Conservation (phyloP, 2,329 filamentous ascomycete genomes). For the Alternaria incomplexa region DNA sequence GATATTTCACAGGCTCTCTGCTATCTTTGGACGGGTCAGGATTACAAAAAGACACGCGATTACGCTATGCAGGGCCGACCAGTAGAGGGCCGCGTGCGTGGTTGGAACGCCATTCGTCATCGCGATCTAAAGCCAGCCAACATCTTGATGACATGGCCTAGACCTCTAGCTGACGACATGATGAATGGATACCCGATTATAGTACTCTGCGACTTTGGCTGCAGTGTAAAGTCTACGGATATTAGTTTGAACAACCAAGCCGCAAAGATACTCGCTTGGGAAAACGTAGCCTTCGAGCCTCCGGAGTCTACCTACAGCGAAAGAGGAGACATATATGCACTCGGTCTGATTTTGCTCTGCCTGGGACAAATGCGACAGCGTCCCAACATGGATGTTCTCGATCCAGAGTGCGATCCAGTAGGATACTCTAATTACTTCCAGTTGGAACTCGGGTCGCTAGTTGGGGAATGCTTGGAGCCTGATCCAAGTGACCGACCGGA, state of each 20-base stretch:
- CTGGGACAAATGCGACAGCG: neutral
- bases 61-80: neutral
- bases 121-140: slow-evolving; percentile 27
- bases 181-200: slow-evolving; percentile 1
- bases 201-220: slow-evolving; percentile 23
- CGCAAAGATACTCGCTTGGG: neutral
- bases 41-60: neutral
- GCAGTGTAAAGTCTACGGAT: neutral
- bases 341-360: slow-evolving; percentile 9
- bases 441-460: neutral
- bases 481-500: neutral
- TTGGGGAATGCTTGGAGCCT: neutral
- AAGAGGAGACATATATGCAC: neutral
- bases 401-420: neutral
- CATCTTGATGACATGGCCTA: slow-evolving; percentile 17
- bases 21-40: slow-evolving; percentile 13
- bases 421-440: neutral
- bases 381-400: neutral
- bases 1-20: slow-evolving; percentile 18
- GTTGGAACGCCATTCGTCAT: slow-evolving; percentile 19
- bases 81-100: neutral
- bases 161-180: neutral
- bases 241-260: neutral
- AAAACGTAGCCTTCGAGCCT: neutral
- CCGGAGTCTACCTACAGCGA: neutral